Evolutionary conservation across 139 green algal genomes (phyloP).

Genomic region (Chlorella sp.): DNA sequence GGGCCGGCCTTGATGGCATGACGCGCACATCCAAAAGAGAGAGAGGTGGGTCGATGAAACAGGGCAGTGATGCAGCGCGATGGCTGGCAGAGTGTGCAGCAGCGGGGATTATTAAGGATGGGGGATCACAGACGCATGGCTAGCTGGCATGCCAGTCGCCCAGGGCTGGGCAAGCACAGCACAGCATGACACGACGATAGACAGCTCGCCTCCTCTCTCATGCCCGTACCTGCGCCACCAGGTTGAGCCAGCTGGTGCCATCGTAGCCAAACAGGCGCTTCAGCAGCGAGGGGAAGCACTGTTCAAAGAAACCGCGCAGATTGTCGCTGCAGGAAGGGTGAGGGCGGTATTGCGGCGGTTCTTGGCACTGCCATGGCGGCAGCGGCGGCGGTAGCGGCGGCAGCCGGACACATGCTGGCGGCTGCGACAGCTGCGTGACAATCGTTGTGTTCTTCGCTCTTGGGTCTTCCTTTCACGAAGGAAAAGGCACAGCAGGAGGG

Average conservation of each 20-base stretch:
- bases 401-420: not conserved
- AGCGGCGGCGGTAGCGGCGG: not conserved
- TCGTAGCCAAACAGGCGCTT: constrained; percentile 84
- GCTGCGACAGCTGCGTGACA: not conserved
- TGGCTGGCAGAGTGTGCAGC: too few species aligned
- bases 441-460: not conserved
- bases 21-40: too few species aligned
- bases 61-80: too few species aligned
- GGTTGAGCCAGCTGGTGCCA: constrained; percentile 74
- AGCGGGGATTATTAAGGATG: too few species aligned
- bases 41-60: too few species aligned
- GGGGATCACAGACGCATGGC: too few species aligned
- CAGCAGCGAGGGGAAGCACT: constrained; percentile 79
- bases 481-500: not conserved
- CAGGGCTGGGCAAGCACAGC: not conserved
- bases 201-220: not conserved
- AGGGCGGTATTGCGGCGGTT: not conserved
- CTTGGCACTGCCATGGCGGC: not conserved
- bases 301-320: constrained; percentile 83
- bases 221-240: constrained; percentile 59
- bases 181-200: not conserved
- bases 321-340: constrained; percentile 71
- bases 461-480: not conserved
- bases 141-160: too few species aligned
- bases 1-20: too few species aligned